Conservation (phyloP, 2,329 filamentous ascomycete species). For the Alternaria longipes region DNA sequence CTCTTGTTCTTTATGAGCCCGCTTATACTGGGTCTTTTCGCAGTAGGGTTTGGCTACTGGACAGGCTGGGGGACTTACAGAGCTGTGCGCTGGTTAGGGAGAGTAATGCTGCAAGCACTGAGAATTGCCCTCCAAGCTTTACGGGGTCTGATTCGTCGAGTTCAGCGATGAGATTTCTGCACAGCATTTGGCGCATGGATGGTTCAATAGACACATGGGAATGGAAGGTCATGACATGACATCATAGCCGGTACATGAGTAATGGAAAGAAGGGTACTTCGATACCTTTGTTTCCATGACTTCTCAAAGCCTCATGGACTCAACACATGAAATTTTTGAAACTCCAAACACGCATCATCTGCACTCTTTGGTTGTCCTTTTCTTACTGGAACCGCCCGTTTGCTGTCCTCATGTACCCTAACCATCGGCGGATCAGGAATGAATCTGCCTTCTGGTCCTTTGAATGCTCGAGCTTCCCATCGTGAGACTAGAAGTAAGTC, state of each 20-base stretch:
- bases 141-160: not conserved
- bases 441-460: not conserved
- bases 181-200: constrained; percentile 7
- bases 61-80: not conserved
- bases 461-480: not conserved
- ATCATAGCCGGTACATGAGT: not conserved
- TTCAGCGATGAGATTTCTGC: constrained; percentile 1
- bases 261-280: not conserved
- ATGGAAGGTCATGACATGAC: not conserved
- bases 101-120: not conserved
- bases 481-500: not conserved
- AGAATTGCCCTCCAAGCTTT: not conserved
- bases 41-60: not conserved
- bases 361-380: not conserved
- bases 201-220: not conserved
- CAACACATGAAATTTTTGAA: not conserved
- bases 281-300: no score
- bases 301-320: no score
- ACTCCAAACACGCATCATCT: no score
- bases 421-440: not conserved
- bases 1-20: constrained; percentile 3
- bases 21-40: not conserved
- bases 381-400: not conserved
- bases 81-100: not conserved
- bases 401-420: not conserved